phyloP scores from a whole-genome alignment of 257 asterid species.

The Cordia subcordata region DNA sequence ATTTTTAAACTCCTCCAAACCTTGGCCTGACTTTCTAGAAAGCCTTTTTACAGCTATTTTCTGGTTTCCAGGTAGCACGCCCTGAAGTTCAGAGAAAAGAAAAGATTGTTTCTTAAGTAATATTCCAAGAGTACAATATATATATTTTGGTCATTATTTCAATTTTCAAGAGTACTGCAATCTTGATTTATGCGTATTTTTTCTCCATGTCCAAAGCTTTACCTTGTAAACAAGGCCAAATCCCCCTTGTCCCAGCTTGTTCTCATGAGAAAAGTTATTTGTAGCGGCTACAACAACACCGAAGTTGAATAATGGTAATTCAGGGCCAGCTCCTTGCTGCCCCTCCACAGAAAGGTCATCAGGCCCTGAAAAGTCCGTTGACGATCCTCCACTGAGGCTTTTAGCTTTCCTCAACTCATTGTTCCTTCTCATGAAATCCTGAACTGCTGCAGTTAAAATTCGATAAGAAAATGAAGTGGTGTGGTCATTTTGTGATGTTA shows the following conservation, averaged over 20 bases:
- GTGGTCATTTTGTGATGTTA: neutral
- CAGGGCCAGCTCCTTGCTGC: constrained; percentile 54
- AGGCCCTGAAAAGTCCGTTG: constrained; percentile 37
- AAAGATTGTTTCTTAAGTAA: neutral
- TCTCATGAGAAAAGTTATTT: constrained; percentile 45
- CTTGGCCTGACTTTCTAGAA: constrained; percentile 73
- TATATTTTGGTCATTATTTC: neutral
- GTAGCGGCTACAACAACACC: constrained; percentile 55
- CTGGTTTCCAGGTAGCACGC: constrained; percentile 55
- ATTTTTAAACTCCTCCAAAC: constrained; percentile 70
- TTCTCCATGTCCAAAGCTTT: neutral
- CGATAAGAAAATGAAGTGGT: neutral
- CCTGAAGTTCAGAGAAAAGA: constrained; percentile 34
- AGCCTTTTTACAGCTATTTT: constrained; percentile 82
- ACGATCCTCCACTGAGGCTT: constrained; percentile 33
- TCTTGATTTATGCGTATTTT: neutral
- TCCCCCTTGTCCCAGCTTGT: constrained; percentile 91
- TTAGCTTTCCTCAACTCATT: constrained; percentile 23
- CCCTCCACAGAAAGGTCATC: constrained; percentile 38
- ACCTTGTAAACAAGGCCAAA: constrained; percentile 86
- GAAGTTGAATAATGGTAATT: constrained; percentile 50
- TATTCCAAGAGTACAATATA: neutral
- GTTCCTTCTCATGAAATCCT: constrained; percentile 12
- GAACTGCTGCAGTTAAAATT: constrained; percentile 26
- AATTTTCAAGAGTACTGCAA: neutral